phyloP scores from a whole-genome alignment of 2,329 filamentous ascomycete genomes.

The Zymoseptoria brevis region DNA sequence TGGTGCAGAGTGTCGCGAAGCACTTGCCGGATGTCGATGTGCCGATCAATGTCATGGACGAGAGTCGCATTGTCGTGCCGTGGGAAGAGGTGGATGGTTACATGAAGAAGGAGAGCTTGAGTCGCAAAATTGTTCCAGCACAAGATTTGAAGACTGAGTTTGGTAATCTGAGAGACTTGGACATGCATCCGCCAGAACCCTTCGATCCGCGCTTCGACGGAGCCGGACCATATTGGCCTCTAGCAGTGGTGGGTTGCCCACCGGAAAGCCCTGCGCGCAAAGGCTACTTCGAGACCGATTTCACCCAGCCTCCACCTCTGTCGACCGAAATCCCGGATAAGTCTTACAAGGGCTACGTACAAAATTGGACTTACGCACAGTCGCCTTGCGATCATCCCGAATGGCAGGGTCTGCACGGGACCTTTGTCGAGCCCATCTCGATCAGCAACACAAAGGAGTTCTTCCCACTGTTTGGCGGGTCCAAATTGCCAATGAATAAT shows the following conservation, averaged over 20 bases:
- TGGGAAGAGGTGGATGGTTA: constrained; percentile 39
- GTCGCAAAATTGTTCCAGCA: constrained; percentile 23
- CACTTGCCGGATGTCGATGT: constrained; percentile 41
- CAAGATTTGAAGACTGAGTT: constrained; percentile 27
- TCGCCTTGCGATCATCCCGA: constrained; percentile 40
- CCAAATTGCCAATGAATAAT: constrained; percentile 44
- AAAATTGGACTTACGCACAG: constrained; percentile 40
- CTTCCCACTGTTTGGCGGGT: constrained; percentile 44
- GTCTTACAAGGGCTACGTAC: constrained; percentile 39
- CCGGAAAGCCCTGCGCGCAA: constrained; percentile 32
- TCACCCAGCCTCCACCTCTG: constrained; percentile 31
- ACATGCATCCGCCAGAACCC: constrained; percentile 17
- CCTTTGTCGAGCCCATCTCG: constrained; percentile 43
- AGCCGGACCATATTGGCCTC: constrained; percentile 35
- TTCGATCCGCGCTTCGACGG: constrained; percentile 29
- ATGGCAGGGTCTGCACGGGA: constrained; percentile 40
- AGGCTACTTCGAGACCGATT: constrained; percentile 30
- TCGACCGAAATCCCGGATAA: constrained; percentile 22
- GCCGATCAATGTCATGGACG: constrained; percentile 44
- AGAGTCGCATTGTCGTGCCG: constrained; percentile 40
- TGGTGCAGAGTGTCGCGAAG: constrained; percentile 32
- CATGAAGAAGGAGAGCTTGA: constrained; percentile 27
- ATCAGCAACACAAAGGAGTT: constrained; percentile 37
- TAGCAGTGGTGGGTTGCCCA: constrained; percentile 36
- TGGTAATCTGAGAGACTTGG: constrained; percentile 21